Conservation (phyloP, 345 rosid species). For the Leavenworthia alabamica region DNA sequence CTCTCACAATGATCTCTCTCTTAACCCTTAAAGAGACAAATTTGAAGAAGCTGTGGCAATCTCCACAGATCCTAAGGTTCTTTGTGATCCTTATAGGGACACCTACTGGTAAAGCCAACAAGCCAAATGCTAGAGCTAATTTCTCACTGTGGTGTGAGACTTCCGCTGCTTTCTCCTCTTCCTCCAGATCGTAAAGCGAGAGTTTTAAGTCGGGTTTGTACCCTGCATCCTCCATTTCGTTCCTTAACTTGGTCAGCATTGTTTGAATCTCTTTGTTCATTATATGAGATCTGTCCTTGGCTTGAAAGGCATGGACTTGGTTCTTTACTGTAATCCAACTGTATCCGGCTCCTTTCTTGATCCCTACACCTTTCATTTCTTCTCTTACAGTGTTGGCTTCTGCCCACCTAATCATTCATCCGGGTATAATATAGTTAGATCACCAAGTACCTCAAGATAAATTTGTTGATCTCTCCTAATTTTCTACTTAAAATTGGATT, state of each 20-base stretch:
- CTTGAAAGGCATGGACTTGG: slow-evolving; percentile 66
- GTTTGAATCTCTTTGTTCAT: slow-evolving; percentile 59
- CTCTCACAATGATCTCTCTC: slow-evolving; percentile 69
- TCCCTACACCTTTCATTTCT: slow-evolving; percentile 62
- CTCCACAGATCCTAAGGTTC: slow-evolving; percentile 82
- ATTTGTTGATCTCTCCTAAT: neutral
- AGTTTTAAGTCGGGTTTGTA: slow-evolving; percentile 52
- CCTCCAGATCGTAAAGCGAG: slow-evolving; percentile 73
- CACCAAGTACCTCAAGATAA: neutral
- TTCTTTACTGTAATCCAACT: slow-evolving; percentile 78
- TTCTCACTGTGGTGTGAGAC: slow-evolving; percentile 81
- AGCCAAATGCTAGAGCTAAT: slow-evolving; percentile 75
- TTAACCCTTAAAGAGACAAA: slow-evolving; percentile 48
- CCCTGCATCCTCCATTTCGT: slow-evolving; percentile 58
- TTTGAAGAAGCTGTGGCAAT: slow-evolving; percentile 76
- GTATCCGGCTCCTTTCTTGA: slow-evolving; percentile 72
- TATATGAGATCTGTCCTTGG: slow-evolving; percentile 63
- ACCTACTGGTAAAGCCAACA: slow-evolving; percentile 47
- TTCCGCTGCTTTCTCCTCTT: slow-evolving; percentile 71
- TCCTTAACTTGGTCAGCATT: slow-evolving; percentile 43
- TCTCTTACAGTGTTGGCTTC: slow-evolving; percentile 63
- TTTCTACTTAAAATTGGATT: neutral
- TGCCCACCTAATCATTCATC: slow-evolving; percentile 55
- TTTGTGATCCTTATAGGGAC: slow-evolving; percentile 75
- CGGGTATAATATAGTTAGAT: neutral